Conservation (phyloP, 1,284 basidiomycete species). For the Ustilago xerochloae region DNA sequence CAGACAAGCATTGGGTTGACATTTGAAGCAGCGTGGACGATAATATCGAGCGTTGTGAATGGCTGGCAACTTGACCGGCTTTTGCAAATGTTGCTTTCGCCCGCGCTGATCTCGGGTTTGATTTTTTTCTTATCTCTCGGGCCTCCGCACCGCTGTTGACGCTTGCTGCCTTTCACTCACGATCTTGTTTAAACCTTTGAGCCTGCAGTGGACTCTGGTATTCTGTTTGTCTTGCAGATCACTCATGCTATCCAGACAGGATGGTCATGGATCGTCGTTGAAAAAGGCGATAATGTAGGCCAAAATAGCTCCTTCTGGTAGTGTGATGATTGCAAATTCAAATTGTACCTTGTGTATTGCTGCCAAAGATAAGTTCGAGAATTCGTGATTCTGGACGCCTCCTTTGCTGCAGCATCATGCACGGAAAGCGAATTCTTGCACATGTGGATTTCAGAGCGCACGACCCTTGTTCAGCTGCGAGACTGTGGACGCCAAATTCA, state of each 20-base stretch:
- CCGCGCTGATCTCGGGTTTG: not conserved
- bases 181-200: not conserved
- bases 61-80: constrained; percentile 20
- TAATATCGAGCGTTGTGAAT: no score
- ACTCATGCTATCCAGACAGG: no score
- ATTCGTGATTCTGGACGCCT: no score
- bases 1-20: not conserved
- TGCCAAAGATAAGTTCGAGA: not conserved
- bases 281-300: no score
- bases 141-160: not conserved
- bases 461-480: no score
- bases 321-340: not conserved
- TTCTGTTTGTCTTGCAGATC: no score
- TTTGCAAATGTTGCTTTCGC: not conserved
- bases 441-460: not conserved
- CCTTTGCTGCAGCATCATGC: not conserved
- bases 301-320: not conserved
- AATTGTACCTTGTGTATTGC: not conserved
- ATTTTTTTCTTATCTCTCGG: not conserved
- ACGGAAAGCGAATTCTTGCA: not conserved
- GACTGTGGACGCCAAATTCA: no score
- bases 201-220: no score
- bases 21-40: no score
- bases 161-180: not conserved
- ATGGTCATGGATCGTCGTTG: no score